These are phyloP conservation scores for Mrakia gelida DNA, from an alignment of 768 basidiomycete genomes.

Conservation along the genomic window DNA sequence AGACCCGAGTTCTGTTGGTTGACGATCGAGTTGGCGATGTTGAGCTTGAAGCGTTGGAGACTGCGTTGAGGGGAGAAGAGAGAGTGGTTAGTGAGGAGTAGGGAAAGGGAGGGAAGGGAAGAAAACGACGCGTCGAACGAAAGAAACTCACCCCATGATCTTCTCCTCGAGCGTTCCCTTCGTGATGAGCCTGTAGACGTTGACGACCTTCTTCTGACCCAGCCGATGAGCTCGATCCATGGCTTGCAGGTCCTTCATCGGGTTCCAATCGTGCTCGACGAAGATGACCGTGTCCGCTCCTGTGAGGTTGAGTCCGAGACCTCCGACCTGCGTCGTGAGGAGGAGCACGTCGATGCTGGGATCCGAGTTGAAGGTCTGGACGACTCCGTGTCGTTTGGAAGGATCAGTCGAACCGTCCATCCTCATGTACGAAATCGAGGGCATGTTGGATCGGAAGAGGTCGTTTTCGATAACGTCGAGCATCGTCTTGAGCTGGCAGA, in stretches of 20 bases:
- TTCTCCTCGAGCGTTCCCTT: constrained; percentile 97
- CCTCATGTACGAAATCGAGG: constrained; percentile 95
- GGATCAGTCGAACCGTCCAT: constrained; percentile 89
- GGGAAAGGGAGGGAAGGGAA: neutral
- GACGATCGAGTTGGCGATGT: constrained; percentile 93
- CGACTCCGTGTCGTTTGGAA: constrained; percentile 90
- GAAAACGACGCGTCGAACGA: neutral
- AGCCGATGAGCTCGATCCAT: constrained; percentile 99
- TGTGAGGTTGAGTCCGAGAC: constrained; percentile 89
- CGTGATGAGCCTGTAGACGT: constrained; percentile 94
- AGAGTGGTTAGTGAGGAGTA: neutral
- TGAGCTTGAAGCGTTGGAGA: constrained; percentile 96
- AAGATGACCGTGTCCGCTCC: constrained; percentile 99
- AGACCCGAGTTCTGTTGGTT: constrained; percentile 95
- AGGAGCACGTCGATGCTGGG: constrained; percentile 95
- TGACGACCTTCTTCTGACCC: constrained; percentile 98
- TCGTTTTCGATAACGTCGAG: constrained; percentile 93
- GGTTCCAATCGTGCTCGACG: constrained; percentile 99
- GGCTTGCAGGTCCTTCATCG: constrained; percentile 98
- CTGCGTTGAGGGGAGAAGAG: constrained; percentile 47
- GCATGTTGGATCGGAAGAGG: constrained; percentile 86
- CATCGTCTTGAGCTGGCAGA: constrained; percentile 99
- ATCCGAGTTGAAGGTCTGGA: constrained; percentile 96
- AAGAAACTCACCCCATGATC: constrained; percentile 84
- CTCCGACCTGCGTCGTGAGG: constrained; percentile 94